Base-by-base conservation (phyloP, 805 yeast species). In the Candida anglica region DNA sequence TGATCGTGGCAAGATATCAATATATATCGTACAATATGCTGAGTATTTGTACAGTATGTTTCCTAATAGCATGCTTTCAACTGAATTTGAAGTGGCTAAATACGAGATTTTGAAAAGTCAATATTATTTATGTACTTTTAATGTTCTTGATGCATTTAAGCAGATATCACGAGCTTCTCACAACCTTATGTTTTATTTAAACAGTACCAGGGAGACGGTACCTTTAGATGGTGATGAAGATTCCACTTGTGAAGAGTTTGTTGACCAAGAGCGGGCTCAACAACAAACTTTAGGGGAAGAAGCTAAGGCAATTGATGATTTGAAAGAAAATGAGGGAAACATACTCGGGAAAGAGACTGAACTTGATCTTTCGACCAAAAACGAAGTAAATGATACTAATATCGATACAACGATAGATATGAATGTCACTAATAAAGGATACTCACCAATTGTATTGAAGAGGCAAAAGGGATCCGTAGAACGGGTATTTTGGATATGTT, bases 401-500 rank as follows among this genome's bases (percentile, higher is more conserved):
- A 15, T 15, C 10, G 6, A 6, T 11, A 6, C n/a, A 6, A 13
- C n/a, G 10, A 6, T 11, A 11, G 15, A 24, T 13, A 11, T 9
- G 6, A 24, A 24, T 24, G 27, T 15, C 4, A 16, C 3, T n/a
- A 9, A 16, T 18, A n/a, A n/a, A 5, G 20, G 10, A 27, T 16
- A 21, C 15, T 15, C 15, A 5, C 15, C 28, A 14, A 13, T 29
- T n/a, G 18, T 24, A 25, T 11, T 19, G 5, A 26, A 34, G 7
- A 11, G 22, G 6, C 41, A 45, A 9, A 42, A 43, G 18, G 49
- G 46, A 18, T 34, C 45, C 6, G 48, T 52, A 15, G 66, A 57
- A 27, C 38, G 64, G 10, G 42, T 62, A 8, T 63, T 57, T 36
- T 63, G 68, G 68, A 48, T 53, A 6, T 59, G 67, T 32, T 43